A percentile compares a stretch with the other conserved stretches of the same genome.
Evolutionary conservation across 228 moss, liverwort and hornwort species (phyloP).

Genomic region (Sphagnum fallax): DNA sequence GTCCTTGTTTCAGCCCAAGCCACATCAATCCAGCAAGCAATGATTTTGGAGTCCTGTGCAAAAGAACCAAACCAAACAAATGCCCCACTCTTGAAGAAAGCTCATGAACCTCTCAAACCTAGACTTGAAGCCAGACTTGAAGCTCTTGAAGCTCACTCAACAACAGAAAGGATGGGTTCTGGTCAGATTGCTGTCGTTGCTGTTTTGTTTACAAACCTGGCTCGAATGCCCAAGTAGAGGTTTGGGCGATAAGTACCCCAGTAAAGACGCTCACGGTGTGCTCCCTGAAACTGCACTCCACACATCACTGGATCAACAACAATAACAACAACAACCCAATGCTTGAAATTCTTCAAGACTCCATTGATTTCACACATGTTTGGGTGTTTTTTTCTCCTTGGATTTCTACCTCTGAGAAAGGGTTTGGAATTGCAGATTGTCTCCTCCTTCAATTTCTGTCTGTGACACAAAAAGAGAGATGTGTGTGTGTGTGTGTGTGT

Average conservation of each 20-base stretch:
- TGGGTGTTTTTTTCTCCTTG: not conserved
- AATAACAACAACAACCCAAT: not conserved
- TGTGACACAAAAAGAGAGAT: not conserved
- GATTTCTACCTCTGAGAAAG: no score
- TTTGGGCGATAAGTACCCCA: constrained; percentile 98
- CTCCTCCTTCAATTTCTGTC: not conserved
- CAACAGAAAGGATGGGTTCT: no score
- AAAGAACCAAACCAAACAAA: no score
- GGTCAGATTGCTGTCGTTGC: no score
- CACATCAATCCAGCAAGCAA: constrained; percentile 91
- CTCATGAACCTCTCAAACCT: no score
- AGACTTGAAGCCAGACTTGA: no score
- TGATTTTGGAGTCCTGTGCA: constrained; percentile 74
- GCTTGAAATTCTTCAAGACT: not conserved
- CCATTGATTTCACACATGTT: not conserved
- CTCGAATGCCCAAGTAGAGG: constrained; percentile 89
- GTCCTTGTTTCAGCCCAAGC: constrained; percentile 75
- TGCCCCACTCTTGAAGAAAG: no score
- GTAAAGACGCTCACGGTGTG: constrained; percentile 75
- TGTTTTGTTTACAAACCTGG: constrained; percentile 32
- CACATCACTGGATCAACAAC: not conserved
- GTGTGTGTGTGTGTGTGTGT: not conserved
- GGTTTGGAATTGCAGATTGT: no score
- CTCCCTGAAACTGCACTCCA: constrained; percentile 59
- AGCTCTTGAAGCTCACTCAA: no score